Evolutionary conservation across 2,329 filamentous ascomycete species (phyloP).

Genomic region (Ampelomyces quisqualis): DNA sequence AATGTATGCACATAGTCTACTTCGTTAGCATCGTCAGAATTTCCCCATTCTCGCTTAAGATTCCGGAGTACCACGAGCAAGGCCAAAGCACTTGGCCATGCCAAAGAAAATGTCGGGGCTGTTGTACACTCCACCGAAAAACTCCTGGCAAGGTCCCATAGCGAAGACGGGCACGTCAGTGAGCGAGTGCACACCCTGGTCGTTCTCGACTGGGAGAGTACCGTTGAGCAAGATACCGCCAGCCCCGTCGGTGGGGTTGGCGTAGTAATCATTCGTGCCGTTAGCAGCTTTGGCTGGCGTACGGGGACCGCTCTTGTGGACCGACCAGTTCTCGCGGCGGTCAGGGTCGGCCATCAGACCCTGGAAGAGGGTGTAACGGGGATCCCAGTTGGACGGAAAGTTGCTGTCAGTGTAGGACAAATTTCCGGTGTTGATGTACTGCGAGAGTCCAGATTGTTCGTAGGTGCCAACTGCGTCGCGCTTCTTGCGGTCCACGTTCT

Average conservation of each 20-base stretch:
- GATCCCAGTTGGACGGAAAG: conserved; percentile 84
- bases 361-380: conserved; percentile 75
- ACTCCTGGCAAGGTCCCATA: conserved; percentile 74
- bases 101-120: conserved; percentile 75
- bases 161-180: conserved; percentile 63
- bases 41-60: conserved; percentile 1
- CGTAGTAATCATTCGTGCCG: conserved; percentile 60
- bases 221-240: conserved; percentile 74
- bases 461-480: conserved; percentile 74
- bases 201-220: conserved; percentile 63
- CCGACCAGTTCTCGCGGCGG: conserved; percentile 71
- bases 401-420: conserved; percentile 69
- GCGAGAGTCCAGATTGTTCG: conserved; percentile 69
- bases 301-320: conserved; percentile 67
- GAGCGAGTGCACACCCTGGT: conserved; percentile 54
- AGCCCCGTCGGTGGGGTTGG: conserved; percentile 65
- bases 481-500: conserved; percentile 68
- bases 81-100: conserved; percentile 67
- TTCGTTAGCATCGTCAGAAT: conserved; percentile 2
- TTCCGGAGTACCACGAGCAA: conserved; percentile 27
- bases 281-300: conserved; percentile 59
- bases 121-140: conserved; percentile 69
- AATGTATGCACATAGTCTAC: background rate
- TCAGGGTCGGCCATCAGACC: conserved; percentile 73
- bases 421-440: conserved; percentile 67